phyloP scores from a whole-genome alignment of 495 filamentous ascomycete genomes.

The Trichodelitschia bisporula region DNA sequence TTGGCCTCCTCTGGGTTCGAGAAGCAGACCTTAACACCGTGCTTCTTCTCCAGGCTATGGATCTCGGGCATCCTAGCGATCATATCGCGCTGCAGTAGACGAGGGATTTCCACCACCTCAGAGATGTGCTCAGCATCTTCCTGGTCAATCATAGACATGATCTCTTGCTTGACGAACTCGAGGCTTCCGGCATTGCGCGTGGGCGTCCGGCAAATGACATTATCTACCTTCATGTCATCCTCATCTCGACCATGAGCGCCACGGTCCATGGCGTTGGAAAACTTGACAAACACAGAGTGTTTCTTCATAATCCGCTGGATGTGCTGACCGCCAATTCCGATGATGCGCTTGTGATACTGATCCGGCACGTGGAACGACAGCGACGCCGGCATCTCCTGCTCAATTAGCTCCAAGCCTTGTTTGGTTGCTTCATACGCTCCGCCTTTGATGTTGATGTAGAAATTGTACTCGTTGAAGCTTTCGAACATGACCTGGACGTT shows the following conservation, averaged over 20 bases:
- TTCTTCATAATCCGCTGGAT: constrained; percentile 99
- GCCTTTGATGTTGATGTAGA: constrained; percentile 94
- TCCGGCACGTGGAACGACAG: constrained; percentile 99
- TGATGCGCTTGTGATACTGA: constrained; percentile 98
- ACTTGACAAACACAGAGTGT: constrained; percentile 99
- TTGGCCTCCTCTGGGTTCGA: constrained; percentile 93
- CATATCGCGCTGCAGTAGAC: constrained; percentile 83
- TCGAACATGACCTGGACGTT: constrained; percentile 99
- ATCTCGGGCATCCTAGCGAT: constrained; percentile 67
- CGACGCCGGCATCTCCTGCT: constrained; percentile 97
- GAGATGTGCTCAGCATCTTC: constrained; percentile 90
- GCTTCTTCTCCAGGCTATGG: constrained; percentile 89
- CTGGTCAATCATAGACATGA: constrained; percentile 98
- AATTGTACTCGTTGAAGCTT: constrained; percentile 97
- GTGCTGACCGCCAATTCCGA: constrained; percentile 92
- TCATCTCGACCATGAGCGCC: constrained; percentile 84
- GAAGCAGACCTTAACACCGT: constrained; percentile 96
- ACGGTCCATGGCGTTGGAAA: constrained; percentile 97
- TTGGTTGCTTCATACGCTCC: constrained; percentile 78
- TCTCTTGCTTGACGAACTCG: constrained; percentile 94
- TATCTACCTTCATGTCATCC: constrained; percentile 95
- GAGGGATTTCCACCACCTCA: constrained; percentile 77
- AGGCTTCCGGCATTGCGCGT: constrained; percentile 91
- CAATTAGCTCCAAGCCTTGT: constrained; percentile 71
- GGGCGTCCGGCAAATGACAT: constrained; percentile 93